These are phyloP conservation scores for Aspergillus sp. DNA, from an alignment of 2,329 filamentous ascomycete species.

Conservation along the genomic window DNA sequence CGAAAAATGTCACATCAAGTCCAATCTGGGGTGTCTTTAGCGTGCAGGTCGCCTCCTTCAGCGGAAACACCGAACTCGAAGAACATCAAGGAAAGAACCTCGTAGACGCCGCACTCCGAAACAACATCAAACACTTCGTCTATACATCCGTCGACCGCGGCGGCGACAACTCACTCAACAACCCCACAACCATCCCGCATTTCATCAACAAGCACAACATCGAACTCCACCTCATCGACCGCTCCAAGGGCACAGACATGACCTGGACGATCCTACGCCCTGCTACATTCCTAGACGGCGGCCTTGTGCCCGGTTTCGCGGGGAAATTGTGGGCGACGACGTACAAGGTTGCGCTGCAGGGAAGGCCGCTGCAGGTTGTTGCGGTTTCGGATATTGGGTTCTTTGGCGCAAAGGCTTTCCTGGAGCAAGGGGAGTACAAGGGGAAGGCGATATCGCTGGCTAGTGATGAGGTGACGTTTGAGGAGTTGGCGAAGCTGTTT, in stretches of 20 bases:
- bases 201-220: slow-evolving; percentile 63
- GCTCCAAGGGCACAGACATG: slow-evolving; percentile 46
- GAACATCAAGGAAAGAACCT: slow-evolving; percentile 59
- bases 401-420: slow-evolving; percentile 52
- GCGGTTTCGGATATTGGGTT: slow-evolving; percentile 52
- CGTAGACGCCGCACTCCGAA: slow-evolving; percentile 57
- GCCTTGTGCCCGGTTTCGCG: slow-evolving; percentile 47
- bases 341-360: slow-evolving; percentile 42
- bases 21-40: slow-evolving; percentile 62
- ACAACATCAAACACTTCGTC: slow-evolving; percentile 60
- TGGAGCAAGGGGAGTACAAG: slow-evolving; percentile 46
- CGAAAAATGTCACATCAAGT: slow-evolving; percentile 32
- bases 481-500: slow-evolving; percentile 47
- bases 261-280: slow-evolving; percentile 63
- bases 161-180: slow-evolving; percentile 53
- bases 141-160: slow-evolving; percentile 66
- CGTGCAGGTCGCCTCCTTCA: slow-evolving; percentile 47
- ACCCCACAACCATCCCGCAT: slow-evolving; percentile 59
- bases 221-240: slow-evolving; percentile 59
- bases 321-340: slow-evolving; percentile 50
- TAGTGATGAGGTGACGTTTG: slow-evolving; percentile 53
- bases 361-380: slow-evolving; percentile 46
- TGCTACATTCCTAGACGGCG: slow-evolving; percentile 61
- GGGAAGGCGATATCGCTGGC: slow-evolving; percentile 42
- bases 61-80: slow-evolving; percentile 33